Evolutionary conservation across 768 basidiomycete genomes (phyloP).

Genomic region (Multifurca ochricompacta): DNA sequence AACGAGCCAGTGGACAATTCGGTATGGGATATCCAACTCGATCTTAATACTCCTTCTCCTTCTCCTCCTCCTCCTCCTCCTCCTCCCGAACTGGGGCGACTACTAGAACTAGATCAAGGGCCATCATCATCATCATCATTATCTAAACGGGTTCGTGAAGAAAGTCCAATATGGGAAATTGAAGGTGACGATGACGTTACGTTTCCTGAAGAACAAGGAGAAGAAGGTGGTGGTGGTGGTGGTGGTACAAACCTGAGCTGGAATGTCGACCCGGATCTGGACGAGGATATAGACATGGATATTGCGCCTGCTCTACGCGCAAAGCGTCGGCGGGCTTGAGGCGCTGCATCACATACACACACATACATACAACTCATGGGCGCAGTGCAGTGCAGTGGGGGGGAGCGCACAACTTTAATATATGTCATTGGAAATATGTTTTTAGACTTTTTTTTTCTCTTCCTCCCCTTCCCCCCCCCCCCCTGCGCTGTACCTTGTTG

Average conservation of each 20-base stretch:
- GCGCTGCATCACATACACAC: background rate
- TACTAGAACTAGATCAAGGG: background rate
- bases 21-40: conserved; percentile 68
- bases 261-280: background rate
- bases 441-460: no score
- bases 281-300: conserved; percentile 10
- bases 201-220: background rate
- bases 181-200: background rate
- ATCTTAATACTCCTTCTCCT: conserved; percentile 30
- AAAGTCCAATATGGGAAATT: conserved; percentile 18
- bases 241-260: no score
- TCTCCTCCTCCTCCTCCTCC: background rate
- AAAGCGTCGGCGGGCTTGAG: conserved; percentile 10
- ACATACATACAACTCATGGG: no score
- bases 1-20: conserved; percentile 29
- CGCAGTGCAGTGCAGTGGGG: no score
- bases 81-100: no score
- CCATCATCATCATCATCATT: background rate
- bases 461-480: no score
- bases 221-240: background rate
- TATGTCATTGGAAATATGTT: no score
- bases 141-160: conserved; percentile 9
- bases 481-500: no score
- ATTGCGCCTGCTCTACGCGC: conserved; percentile 12
- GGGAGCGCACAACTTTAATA: no score